phyloP scores from a whole-genome alignment of 495 filamentous ascomycete species.

The Talaromyces thailandensis region DNA sequence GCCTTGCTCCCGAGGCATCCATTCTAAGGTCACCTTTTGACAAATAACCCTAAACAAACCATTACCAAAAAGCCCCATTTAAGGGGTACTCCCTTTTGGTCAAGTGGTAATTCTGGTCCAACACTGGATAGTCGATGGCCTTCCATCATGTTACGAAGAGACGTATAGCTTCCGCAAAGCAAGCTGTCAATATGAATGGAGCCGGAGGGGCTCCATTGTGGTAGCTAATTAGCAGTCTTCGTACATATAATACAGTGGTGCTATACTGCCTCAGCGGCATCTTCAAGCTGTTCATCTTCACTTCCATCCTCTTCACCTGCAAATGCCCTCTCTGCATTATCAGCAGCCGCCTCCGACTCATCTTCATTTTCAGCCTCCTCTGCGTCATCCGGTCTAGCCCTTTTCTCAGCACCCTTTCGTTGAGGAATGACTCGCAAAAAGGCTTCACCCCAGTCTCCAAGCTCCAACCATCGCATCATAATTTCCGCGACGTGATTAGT shows the following conservation, averaged over 20 bases:
- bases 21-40: too few species aligned
- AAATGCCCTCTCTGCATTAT: conserved; percentile 13
- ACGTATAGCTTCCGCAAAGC: too few species aligned
- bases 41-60: too few species aligned
- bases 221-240: background rate
- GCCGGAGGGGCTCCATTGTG: background rate
- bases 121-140: too few species aligned
- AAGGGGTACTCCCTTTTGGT: too few species aligned
- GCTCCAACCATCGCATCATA: conserved; percentile 85
- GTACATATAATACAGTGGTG: background rate
- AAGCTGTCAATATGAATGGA: too few species aligned
- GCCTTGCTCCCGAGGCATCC: too few species aligned
- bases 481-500: conserved; percentile 97
- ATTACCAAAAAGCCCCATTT: too few species aligned
- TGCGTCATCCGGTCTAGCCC: background rate
- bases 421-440: conserved; percentile 81
- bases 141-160: too few species aligned
- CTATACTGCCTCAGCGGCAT: background rate
- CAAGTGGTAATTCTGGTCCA: too few species aligned
- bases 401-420: conserved; percentile 60
- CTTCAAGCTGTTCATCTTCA: conserved; percentile 5
- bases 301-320: conserved; percentile 20
- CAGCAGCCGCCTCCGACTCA: conserved; percentile 15
- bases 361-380: conserved; percentile 13
- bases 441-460: conserved; percentile 80